Evolutionary conservation across 306 rosid genomes (phyloP).

Genomic region (Lagenaria siceraria): DNA sequence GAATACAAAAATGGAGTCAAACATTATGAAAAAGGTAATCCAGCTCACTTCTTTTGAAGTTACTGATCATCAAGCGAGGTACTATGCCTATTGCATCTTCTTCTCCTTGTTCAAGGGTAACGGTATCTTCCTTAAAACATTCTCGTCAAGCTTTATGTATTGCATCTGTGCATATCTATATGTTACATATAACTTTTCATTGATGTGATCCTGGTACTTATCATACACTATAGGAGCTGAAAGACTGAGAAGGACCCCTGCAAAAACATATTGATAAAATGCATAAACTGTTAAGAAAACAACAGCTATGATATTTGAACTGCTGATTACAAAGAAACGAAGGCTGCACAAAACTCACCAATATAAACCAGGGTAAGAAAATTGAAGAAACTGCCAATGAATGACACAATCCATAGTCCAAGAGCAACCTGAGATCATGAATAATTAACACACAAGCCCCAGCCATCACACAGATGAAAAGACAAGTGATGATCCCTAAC

Average conservation of each 20-base stretch:
- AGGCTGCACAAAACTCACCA: conserved; percentile 31
- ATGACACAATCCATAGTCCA: conserved; percentile 47
- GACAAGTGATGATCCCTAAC: conserved; percentile 17
- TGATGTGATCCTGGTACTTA: conserved; percentile 59
- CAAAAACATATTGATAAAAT: conserved; percentile 11
- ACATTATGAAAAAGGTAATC: neutral
- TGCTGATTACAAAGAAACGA: neutral
- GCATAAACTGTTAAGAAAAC: neutral
- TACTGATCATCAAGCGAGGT: conserved; percentile 9
- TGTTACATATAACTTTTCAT: conserved; percentile 40
- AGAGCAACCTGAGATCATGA: conserved; percentile 45
- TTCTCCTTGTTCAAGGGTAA: conserved; percentile 48
- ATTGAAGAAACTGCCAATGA: conserved; percentile 61
- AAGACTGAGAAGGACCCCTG: conserved; percentile 73
- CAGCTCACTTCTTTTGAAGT: conserved; percentile 10
- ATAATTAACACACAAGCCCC: neutral
- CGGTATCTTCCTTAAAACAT: conserved; percentile 50
- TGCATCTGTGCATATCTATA: conserved; percentile 33
- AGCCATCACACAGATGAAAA: neutral
- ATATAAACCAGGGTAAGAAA: conserved; percentile 57
- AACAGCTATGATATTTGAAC: neutral
- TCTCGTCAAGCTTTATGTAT: conserved; percentile 43
- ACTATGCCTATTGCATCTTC: conserved; percentile 68
- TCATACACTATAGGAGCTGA: conserved; percentile 80
- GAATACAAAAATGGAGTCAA: neutral